These are phyloP conservation scores for Verticillium nubilum DNA, from an alignment of 2,329 filamentous ascomycete genomes.

Conservation along the genomic window DNA sequence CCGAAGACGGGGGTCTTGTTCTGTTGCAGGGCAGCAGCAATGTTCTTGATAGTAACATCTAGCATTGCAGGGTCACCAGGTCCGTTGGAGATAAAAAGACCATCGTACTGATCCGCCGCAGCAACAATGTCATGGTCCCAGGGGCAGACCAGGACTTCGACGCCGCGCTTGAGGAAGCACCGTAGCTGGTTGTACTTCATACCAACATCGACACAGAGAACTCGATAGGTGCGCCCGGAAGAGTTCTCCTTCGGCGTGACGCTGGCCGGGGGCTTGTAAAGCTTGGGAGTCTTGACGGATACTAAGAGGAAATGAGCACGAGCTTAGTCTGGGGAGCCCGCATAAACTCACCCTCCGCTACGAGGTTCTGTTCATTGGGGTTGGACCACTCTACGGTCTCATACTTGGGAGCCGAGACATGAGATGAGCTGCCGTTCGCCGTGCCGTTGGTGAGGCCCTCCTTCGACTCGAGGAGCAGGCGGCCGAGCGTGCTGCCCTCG, in stretches of 20 bases:
- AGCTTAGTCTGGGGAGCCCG: constrained; percentile 8
- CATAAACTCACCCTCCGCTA: constrained; percentile 75
- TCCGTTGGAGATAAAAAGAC: constrained; percentile 96
- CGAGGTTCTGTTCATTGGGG: constrained; percentile 88
- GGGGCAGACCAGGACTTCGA: constrained; percentile 90
- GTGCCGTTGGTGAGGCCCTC: constrained; percentile 36
- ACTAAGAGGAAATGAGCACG: constrained; percentile 55
- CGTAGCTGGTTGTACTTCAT: constrained; percentile 98
- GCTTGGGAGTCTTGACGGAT: constrained; percentile 78
- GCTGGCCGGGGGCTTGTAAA: constrained; percentile 71
- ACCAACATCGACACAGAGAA: constrained; percentile 92
- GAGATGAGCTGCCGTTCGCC: constrained; percentile 23
- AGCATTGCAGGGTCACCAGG: constrained; percentile 91
- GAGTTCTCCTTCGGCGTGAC: constrained; percentile 71
- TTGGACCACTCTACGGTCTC: constrained; percentile 84
- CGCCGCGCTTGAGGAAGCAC: constrained; percentile 83
- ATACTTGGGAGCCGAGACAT: constrained; percentile 42
- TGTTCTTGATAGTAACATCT: constrained; percentile 71
- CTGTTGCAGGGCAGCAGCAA: constrained; percentile 69
- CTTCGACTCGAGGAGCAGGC: constrained; percentile 69
- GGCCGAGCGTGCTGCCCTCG: constrained; percentile 93
- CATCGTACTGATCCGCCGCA: constrained; percentile 81
- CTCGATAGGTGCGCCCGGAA: constrained; percentile 78
- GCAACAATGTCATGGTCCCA: constrained; percentile 91
- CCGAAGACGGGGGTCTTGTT: constrained; percentile 86